A percentile compares a stretch with the other conserved stretches of the same genome.
Evolutionary conservation across 257 asterid genomes (phyloP).

Genomic region (Ehretia macrophylla): DNA sequence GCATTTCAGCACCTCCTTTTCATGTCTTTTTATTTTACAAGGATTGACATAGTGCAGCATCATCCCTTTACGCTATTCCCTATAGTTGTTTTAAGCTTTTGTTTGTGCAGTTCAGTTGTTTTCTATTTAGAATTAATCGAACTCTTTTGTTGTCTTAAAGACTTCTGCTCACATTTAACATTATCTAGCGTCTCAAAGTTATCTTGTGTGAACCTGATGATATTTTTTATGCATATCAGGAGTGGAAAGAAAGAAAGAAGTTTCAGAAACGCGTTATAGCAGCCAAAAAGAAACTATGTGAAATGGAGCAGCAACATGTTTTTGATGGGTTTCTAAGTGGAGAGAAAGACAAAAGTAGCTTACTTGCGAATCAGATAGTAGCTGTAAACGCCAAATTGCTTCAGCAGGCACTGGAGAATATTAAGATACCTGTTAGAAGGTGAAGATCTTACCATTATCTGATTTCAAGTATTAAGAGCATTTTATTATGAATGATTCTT

Average conservation of each 20-base stretch:
- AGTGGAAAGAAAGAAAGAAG: slow-evolving; percentile 91
- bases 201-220: slow-evolving; percentile 10
- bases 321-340: slow-evolving; percentile 78
- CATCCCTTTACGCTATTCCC: too few species aligned
- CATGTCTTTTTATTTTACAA: too few species aligned
- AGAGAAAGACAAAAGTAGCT: slow-evolving; percentile 61
- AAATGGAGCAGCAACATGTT: slow-evolving; percentile 83
- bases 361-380: slow-evolving; percentile 77
- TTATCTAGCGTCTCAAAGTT: not conserved
- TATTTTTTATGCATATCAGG: slow-evolving; percentile 38
- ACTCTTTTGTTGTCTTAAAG: too few species aligned
- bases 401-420: slow-evolving; percentile 56
- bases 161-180: not conserved
- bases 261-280: slow-evolving; percentile 74
- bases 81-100: too few species aligned
- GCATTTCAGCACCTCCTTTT: too few species aligned
- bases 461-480: not conserved
- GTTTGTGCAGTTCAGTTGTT: too few species aligned
- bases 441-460: slow-evolving; percentile 19
- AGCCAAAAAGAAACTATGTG: slow-evolving; percentile 83
- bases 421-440: slow-evolving; percentile 43
- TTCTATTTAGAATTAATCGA: too few species aligned
- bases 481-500: too few species aligned
- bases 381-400: slow-evolving; percentile 68
- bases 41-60: too few species aligned